Evolutionary conservation across 257 asterid genomes (phyloP).

Genomic region (Lithospermum erythrorhizon): DNA sequence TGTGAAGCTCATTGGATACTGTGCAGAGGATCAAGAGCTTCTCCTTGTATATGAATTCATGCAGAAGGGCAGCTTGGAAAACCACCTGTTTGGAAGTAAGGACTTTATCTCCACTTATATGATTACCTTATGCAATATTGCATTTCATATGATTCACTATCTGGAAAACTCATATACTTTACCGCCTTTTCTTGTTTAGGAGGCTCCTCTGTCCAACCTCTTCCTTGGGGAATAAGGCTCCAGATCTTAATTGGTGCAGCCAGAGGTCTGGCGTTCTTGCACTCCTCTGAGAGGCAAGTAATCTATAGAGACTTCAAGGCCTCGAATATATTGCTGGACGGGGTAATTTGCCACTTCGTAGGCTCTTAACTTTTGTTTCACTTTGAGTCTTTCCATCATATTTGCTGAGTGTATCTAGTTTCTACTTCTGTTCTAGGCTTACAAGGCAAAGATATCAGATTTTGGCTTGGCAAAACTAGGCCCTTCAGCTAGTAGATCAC

Average conservation of each 20-base stretch:
- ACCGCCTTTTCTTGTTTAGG: background rate
- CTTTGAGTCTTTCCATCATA: background rate
- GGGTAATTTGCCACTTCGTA: background rate
- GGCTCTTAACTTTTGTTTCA: background rate
- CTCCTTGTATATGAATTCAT: background rate
- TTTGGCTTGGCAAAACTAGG: background rate
- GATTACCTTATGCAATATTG: background rate
- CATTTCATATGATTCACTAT: background rate
- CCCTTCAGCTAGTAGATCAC: background rate
- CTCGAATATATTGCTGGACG: background rate
- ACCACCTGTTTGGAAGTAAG: background rate
- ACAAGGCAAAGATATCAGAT: background rate
- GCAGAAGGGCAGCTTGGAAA: background rate
- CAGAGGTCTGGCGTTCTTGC: background rate
- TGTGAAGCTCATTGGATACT: background rate
- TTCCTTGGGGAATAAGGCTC: background rate
- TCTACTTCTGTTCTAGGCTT: background rate
- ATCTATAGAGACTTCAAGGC: background rate
- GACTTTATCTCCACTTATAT: background rate
- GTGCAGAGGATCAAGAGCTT: background rate
- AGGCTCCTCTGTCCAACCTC: background rate
- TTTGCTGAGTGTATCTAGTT: background rate
- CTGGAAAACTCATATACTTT: background rate
- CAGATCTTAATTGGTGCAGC: background rate
- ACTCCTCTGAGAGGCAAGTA: background rate